These are phyloP conservation scores for Solanum hybrid DNA, from an alignment of 305 asterid genomes.

Conservation along the genomic window DNA sequence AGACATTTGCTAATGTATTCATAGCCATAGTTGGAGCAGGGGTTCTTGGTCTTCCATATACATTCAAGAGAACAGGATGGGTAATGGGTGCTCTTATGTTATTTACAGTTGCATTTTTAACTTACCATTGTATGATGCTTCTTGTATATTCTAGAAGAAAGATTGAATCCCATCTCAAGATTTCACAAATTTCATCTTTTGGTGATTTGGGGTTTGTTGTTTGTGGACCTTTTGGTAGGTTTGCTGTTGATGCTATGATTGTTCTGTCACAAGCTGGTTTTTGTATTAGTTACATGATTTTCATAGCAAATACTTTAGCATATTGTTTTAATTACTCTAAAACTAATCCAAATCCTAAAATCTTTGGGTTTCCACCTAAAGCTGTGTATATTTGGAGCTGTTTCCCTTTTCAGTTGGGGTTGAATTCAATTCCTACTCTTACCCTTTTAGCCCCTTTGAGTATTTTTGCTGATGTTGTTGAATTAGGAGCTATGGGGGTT, in stretches of 20 bases:
- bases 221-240: slow-evolving; percentile 26
- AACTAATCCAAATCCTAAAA: slow-evolving; percentile 5
- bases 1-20: slow-evolving; percentile 81
- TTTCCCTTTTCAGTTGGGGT: slow-evolving; percentile 31
- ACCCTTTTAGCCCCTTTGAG: slow-evolving; percentile 38
- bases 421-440: slow-evolving; percentile 29
- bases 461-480: slow-evolving; percentile 35
- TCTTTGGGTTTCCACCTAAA: slow-evolving; percentile 21
- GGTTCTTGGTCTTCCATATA: slow-evolving; percentile 85
- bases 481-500: slow-evolving; percentile 30
- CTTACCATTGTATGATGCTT: slow-evolving; percentile 75
- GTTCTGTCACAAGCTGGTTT: slow-evolving; percentile 28
- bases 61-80: slow-evolving; percentile 93
- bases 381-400: slow-evolving; percentile 25
- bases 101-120: slow-evolving; percentile 51
- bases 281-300: slow-evolving; percentile 28
- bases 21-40: slow-evolving; percentile 88
- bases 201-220: slow-evolving; percentile 37
- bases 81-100: slow-evolving; percentile 45
- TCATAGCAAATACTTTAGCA: slow-evolving; percentile 23
- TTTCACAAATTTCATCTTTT: slow-evolving; percentile 22
- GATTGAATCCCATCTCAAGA: slow-evolving; percentile 14
- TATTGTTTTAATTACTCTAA: slow-evolving; percentile 11
- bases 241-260: slow-evolving; percentile 33
- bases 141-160: slow-evolving; percentile 19